Evolutionary conservation across 2,329 filamentous ascomycete species (phyloP).

Genomic region (Beauveria brongniartii): DNA sequence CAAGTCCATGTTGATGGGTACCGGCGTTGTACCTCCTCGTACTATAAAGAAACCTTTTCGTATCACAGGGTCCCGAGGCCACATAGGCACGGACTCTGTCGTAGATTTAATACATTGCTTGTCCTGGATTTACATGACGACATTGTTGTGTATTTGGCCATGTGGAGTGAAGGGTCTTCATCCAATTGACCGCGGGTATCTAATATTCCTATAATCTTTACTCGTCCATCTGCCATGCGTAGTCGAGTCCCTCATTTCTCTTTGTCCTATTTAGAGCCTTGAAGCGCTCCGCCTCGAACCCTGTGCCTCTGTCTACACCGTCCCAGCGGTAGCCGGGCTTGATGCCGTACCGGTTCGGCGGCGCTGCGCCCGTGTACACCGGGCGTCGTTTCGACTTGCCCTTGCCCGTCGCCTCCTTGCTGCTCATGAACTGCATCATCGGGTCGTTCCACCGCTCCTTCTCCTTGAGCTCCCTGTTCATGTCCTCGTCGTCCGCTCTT

Average conservation of each 20-base stretch:
- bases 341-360: slow-evolving; percentile 92
- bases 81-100: background rate
- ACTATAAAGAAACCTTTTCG: too few species aligned
- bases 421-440: slow-evolving; percentile 67
- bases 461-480: slow-evolving; percentile 77
- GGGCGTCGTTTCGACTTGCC: slow-evolving; percentile 43
- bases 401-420: slow-evolving; percentile 31
- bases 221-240: slow-evolving; percentile 95
- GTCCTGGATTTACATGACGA: background rate
- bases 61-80: background rate
- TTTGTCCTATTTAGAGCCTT: slow-evolving; percentile 72
- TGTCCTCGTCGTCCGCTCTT: slow-evolving; percentile 70
- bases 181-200: slow-evolving; percentile 1
- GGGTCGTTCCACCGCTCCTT: slow-evolving; percentile 87
- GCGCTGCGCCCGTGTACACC: slow-evolving; percentile 68
- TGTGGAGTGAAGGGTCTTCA: background rate
- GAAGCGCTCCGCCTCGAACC: slow-evolving; percentile 90
- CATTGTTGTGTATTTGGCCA: too few species aligned
- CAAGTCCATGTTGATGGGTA: background rate
- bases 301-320: slow-evolving; percentile 87
- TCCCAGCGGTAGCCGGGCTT: slow-evolving; percentile 92
- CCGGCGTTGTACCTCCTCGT: background rate
- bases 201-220: slow-evolving; percentile 30
- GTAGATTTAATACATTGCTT: background rate
- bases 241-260: slow-evolving; percentile 72